Conservation (phyloP, 495 filamentous ascomycete genomes). For the Penicillium steckii region DNA sequence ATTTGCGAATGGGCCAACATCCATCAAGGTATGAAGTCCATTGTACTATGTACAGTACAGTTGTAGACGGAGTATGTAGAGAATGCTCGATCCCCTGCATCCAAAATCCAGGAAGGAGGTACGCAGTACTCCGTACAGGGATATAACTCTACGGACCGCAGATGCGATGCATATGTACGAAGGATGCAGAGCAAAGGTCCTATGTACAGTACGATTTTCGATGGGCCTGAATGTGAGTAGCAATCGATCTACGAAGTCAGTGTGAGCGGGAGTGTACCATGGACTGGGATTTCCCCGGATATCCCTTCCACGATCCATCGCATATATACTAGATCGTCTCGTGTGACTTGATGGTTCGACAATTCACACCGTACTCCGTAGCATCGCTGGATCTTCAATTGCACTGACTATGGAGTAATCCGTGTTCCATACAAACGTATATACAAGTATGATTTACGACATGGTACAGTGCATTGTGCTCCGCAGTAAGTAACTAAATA, state of each 20-base stretch:
- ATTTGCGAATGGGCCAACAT: background rate
- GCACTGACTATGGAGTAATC: background rate
- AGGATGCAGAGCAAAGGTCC: background rate
- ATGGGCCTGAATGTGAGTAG: background rate
- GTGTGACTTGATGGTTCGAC: background rate
- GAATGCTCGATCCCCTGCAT: background rate
- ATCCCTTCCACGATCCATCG: constrained; percentile 16
- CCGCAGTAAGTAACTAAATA: too few species aligned
- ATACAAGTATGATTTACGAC: too few species aligned
- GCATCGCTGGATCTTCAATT: background rate
- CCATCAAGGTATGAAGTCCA: background rate
- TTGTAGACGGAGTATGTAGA: too few species aligned
- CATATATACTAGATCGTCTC: background rate
- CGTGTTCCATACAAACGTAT: too few species aligned
- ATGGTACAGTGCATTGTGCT: too few species aligned
- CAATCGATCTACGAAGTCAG: constrained; percentile 7
- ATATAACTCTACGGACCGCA: background rate
- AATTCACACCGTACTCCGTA: too few species aligned
- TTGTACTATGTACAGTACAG: too few species aligned
- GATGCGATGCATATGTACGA: constrained; percentile 1
- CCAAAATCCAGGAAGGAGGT: background rate
- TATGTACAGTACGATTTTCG: too few species aligned
- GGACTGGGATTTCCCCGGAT: constrained; percentile 26
- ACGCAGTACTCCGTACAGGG: background rate
- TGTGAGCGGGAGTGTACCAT: constrained; percentile 25